A percentile compares a stretch with the other conserved stretches of the same genome.
phyloP scores from a whole-genome alignment of 2,329 filamentous ascomycete genomes.

The Fusarium staphyleae region DNA sequence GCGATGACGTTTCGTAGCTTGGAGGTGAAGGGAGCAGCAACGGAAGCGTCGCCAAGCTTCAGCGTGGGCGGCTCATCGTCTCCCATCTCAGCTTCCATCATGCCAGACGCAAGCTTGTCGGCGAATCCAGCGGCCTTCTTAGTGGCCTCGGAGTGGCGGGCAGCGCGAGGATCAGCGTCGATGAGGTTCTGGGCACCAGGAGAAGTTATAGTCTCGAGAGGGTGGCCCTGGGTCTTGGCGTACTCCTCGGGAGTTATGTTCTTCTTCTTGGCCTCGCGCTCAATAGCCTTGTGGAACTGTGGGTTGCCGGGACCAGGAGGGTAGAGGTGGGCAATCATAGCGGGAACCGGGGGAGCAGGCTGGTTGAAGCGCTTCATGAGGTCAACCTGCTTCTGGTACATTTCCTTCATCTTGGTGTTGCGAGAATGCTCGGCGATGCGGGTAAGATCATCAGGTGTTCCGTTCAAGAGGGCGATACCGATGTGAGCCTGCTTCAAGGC shows the following conservation, averaged over 20 bases:
- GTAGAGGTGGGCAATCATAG: conserved; percentile 91
- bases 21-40: conserved; percentile 95
- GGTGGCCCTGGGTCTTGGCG: conserved; percentile 59
- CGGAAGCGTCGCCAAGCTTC: conserved; percentile 96
- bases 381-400: conserved; percentile 94
- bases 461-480: conserved; percentile 94
- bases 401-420: conserved; percentile 96
- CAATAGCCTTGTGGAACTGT: conserved; percentile 91
- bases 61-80: conserved; percentile 93
- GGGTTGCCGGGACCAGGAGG: conserved; percentile 90
- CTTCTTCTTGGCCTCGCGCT: conserved; percentile 84
- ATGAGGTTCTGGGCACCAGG: conserved; percentile 68
- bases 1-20: conserved; percentile 97
- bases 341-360: conserved; percentile 88
- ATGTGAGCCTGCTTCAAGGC: conserved; percentile 98
- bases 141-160: conserved; percentile 65
- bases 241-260: conserved; percentile 68
- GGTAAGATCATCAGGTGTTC: conserved; percentile 86
- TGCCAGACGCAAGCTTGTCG: conserved; percentile 82
- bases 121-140: conserved; percentile 80
- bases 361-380: conserved; percentile 97
- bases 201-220: conserved; percentile 70
- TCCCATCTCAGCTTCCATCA: conserved; percentile 90
- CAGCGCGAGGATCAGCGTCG: conserved; percentile 44
- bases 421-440: conserved; percentile 93